Base-by-base conservation (phyloP, 2,329 filamentous ascomycete genomes). In the Endothia cerciana region DNA sequence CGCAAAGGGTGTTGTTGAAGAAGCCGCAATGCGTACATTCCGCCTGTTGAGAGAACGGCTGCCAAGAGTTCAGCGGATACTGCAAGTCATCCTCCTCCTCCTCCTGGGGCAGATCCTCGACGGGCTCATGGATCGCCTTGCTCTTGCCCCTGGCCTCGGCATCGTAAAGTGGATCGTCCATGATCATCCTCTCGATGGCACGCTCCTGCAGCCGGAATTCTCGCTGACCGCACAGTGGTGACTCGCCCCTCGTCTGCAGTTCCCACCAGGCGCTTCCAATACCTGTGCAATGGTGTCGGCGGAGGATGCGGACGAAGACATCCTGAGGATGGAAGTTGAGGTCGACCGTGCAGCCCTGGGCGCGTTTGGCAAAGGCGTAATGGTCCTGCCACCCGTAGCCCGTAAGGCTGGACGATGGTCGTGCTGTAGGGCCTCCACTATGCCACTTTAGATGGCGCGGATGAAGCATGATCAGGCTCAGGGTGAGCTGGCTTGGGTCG, bases 401-500 rank as follows among this genome's bases (percentile, higher is more conserved):
- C 5, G 15, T 43, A 19, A 43, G 19, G 17, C 10, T 3, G 19
- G 41, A 19, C 41, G 41, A 43, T 15, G 41, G 4, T 19, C 17
- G 8, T 19, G 19, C 41, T 5, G 17, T 43, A 19, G 41, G 6
- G n/a, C 41, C 41, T 5, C 41, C 41, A n/a, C n/a, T 19, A 43
- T 17, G 15, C 17, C 53, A 19, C 53, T 19, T 36, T 15, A 33
- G 15, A 30, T 56, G 53, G 19, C 8, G 17, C 30, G 53, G 53
- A 30, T 56, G 53, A 15, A 22, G 28, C 53, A 56, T 33, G 28
- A 38, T n/a, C 53, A 56, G 53, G 19, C 53, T 56, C 4, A 56
- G 30, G 13, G 28, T 38, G 51, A 56, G 51, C 51, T 56, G 53
- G 33, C 33, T 38, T 22, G 53, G 53, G n/a, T 40, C 19, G 17